Conservation (phyloP, 2,329 filamentous ascomycete genomes). For the Arthrobotrys sphaeroides region DNA sequence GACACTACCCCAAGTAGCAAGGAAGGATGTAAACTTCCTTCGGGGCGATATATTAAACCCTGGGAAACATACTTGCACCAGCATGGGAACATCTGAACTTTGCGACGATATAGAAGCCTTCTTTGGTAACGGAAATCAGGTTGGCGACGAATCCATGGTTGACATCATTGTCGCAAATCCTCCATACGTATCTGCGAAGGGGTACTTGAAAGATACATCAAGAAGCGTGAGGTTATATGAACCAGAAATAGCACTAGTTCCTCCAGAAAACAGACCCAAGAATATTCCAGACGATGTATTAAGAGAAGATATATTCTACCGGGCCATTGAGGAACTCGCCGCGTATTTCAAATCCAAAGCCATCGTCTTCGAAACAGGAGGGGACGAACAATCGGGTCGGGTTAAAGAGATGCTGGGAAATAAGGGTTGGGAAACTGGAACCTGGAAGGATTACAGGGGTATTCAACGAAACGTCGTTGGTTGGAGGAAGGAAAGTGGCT, state of each 20-base stretch:
- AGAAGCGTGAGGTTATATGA: slow-evolving; percentile 84
- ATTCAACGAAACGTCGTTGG: slow-evolving; percentile 56
- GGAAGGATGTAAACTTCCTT: slow-evolving; percentile 63
- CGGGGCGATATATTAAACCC: slow-evolving; percentile 62
- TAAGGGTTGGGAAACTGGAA: slow-evolving; percentile 34
- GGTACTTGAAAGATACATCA: slow-evolving; percentile 71
- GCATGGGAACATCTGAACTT: neutral
- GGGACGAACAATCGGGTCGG: slow-evolving; percentile 55
- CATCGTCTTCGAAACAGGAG: slow-evolving; percentile 56
- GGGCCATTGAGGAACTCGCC: slow-evolving; percentile 52
- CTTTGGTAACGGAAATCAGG: neutral
- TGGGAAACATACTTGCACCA: neutral
- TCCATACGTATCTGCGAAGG: slow-evolving; percentile 79
- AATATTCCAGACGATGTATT: neutral
- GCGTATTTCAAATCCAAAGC: slow-evolving; percentile 43
- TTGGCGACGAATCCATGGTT: slow-evolving; percentile 54
- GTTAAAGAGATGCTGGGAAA: slow-evolving; percentile 35
- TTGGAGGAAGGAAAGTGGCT: slow-evolving; percentile 54
- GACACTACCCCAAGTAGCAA: neutral
- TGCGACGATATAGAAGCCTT: slow-evolving; percentile 64
- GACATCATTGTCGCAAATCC: slow-evolving; percentile 87
- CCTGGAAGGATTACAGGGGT: slow-evolving; percentile 57
- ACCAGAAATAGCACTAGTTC: slow-evolving; percentile 80
- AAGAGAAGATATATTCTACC: slow-evolving; percentile 57
- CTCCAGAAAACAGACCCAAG: slow-evolving; percentile 60